Percentiles rank a stretch among this genome's conserved stretches.
Evolutionary conservation across 139 green algal species (phyloP).

Genomic region (Limnomonas spitsbergensis): DNA sequence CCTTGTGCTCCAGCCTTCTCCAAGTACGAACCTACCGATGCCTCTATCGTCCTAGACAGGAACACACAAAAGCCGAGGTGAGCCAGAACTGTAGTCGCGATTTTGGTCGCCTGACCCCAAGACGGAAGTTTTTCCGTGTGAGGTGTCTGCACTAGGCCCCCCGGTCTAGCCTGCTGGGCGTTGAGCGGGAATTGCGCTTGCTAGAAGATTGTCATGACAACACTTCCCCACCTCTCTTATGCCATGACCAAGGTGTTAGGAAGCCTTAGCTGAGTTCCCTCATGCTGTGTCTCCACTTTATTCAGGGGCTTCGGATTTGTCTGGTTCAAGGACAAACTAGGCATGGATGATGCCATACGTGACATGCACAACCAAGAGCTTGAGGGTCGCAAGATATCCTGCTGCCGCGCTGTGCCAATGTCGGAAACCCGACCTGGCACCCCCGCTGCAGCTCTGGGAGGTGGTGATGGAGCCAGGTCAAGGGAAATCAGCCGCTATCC

Average conservation of each 20-base stretch:
- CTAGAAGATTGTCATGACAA: slow-evolving; percentile 2
- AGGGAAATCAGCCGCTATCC: slow-evolving; percentile 2
- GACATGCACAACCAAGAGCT: slow-evolving; percentile 73
- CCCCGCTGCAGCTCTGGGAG: slow-evolving; percentile 53
- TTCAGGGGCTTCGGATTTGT: slow-evolving; percentile 17
- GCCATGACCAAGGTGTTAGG: too few species aligned
- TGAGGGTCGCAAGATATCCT: slow-evolving; percentile 70
- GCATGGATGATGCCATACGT: slow-evolving; percentile 55
- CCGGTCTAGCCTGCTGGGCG: too few species aligned
- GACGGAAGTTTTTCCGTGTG: too few species aligned
- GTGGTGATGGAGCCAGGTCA: slow-evolving; percentile 13
- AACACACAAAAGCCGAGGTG: slow-evolving; percentile 6
- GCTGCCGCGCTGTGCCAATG: slow-evolving; percentile 70
- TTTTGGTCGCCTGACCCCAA: too few species aligned
- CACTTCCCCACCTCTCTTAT: too few species aligned
- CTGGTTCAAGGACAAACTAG: slow-evolving; percentile 24
- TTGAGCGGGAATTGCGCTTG: too few species aligned
- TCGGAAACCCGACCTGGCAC: slow-evolving; percentile 65
- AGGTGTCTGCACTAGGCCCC: too few species aligned
- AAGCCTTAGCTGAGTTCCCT: too few species aligned
- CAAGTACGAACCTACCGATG: slow-evolving; percentile 17
- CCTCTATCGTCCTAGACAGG: slow-evolving; percentile 16
- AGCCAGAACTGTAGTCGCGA: too few species aligned
- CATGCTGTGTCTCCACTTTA: too few species aligned
- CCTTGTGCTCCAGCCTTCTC: slow-evolving; percentile 6